A percentile compares a stretch with the other conserved stretches of the same genome.
phyloP scores from a whole-genome alignment of 2,329 filamentous ascomycete genomes.

The Aspergillus flavus region DNA sequence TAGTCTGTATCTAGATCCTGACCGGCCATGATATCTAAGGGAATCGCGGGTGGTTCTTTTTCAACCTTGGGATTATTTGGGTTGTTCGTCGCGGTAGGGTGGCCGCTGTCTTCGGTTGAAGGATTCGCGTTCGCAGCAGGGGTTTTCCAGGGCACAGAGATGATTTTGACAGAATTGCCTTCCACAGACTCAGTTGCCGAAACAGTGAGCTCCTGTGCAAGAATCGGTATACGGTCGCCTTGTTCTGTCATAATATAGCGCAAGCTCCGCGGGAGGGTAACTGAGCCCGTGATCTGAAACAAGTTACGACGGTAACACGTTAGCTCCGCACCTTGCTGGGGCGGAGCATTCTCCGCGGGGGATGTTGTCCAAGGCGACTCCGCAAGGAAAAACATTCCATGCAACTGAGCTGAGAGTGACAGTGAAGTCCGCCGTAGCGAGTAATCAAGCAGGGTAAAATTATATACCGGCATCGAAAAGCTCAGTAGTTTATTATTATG shows the following conservation, averaged over 20 bases:
- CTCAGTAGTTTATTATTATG: slow-evolving; percentile 72
- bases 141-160: slow-evolving; percentile 98
- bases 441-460: slow-evolving; percentile 63
- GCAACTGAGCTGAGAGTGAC: slow-evolving; percentile 63
- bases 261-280: slow-evolving; percentile 76
- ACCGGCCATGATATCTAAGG: slow-evolving; percentile 67
- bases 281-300: slow-evolving; percentile 91
- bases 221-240: slow-evolving; percentile 80
- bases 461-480: slow-evolving; percentile 67
- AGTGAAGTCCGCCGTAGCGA: slow-evolving; percentile 59
- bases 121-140: slow-evolving; percentile 71
- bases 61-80: slow-evolving; percentile 63
- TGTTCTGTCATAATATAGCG: slow-evolving; percentile 81
- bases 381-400: slow-evolving; percentile 70
- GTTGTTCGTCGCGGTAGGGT: slow-evolving; percentile 20
- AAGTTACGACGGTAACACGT: slow-evolving; percentile 95
- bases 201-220: slow-evolving; percentile 81
- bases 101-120: slow-evolving; percentile 36
- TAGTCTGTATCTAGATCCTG: slow-evolving; percentile 77
- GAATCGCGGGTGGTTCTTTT: slow-evolving; percentile 83
- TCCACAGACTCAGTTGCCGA: slow-evolving; percentile 95
- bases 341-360: slow-evolving; percentile 55
- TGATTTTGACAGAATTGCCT: slow-evolving; percentile 86
- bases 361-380: slow-evolving; percentile 65
- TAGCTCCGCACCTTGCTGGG: slow-evolving; percentile 65